Conservation (phyloP, 1,139 yeast genomes). For the Hyphopichia wangnamkhiaoensis region DNA sequence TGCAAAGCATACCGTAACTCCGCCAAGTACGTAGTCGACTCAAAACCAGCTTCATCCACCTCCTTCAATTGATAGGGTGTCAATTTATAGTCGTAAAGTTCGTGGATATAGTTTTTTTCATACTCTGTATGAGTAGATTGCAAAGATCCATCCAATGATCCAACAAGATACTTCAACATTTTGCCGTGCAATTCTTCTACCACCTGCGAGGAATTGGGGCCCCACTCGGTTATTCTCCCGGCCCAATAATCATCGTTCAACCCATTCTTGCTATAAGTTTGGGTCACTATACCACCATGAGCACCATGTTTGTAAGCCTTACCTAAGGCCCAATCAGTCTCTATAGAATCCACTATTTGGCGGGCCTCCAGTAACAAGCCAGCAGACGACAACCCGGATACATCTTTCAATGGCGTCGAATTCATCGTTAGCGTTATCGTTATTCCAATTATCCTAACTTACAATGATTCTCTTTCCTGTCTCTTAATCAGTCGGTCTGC, state of each 20-base stretch:
- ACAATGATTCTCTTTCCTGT: background rate
- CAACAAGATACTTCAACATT: slow-evolving; percentile 15
- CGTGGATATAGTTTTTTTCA: slow-evolving; percentile 37
- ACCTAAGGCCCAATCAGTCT: background rate
- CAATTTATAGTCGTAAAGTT: slow-evolving; percentile 23
- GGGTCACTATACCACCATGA: background rate
- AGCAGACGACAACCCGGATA: background rate
- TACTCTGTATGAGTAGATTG: slow-evolving; percentile 34
- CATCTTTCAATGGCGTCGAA: slow-evolving; percentile 1
- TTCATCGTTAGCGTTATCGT: slow-evolving; percentile 4
- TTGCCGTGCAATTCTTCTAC: background rate
- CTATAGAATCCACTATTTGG: background rate
- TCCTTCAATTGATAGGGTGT: slow-evolving; percentile 9
- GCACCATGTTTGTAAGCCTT: background rate
- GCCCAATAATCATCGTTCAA: slow-evolving; percentile 6
- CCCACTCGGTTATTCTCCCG: slow-evolving; percentile 1
- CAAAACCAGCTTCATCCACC: background rate
- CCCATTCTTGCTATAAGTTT: background rate
- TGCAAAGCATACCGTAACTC: slow-evolving; percentile 51
- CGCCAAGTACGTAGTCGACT: slow-evolving; percentile 17
- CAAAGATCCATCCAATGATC: slow-evolving; percentile 10
- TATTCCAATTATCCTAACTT: background rate
- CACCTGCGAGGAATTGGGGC: background rate
- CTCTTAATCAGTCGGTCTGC: background rate
- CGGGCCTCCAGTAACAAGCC: background rate